Evolutionary conservation across 352 stramenopile species (phyloP).

Genomic region (Globisporangium takayamanum): DNA sequence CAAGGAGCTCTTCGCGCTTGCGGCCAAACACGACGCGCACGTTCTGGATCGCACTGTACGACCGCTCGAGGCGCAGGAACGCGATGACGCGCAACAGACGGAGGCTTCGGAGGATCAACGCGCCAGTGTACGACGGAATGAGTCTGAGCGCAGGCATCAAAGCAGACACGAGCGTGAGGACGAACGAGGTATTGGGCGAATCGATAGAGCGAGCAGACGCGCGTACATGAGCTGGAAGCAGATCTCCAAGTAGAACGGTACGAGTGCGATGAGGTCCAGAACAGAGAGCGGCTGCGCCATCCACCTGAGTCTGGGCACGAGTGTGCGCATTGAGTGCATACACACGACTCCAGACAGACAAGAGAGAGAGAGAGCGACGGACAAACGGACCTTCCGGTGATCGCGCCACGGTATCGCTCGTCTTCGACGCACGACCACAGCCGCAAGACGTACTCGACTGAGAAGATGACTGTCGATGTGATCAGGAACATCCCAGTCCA

Average conservation of each 20-base stretch:
- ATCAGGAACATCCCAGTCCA: conserved; percentile 48
- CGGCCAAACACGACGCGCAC: conserved; percentile 40
- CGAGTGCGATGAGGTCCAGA: conserved; percentile 43
- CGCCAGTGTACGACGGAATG: conserved; percentile 28
- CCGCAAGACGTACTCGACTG: conserved; percentile 48
- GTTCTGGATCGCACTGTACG: conserved; percentile 58
- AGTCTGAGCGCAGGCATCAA: conserved; percentile 1
- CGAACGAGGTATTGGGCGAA: background rate
- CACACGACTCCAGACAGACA: background rate
- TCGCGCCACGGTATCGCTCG: conserved; percentile 28
- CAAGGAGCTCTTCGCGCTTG: conserved; percentile 59
- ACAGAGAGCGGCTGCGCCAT: conserved; percentile 50
- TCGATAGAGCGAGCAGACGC: background rate
- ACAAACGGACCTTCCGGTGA: conserved; percentile 30
- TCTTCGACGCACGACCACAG: conserved; percentile 63
- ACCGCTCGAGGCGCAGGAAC: conserved; percentile 51
- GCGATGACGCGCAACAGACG: conserved; percentile 54
- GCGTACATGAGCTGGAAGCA: conserved; percentile 39
- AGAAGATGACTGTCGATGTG: conserved; percentile 52
- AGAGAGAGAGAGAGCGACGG: background rate
- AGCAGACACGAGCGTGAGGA: background rate
- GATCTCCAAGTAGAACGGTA: conserved; percentile 61
- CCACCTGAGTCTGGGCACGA: conserved; percentile 35
- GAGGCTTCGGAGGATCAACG: conserved; percentile 43
- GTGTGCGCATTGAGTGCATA: background rate